Conservation (phyloP, 1,284 basidiomycete species). For the Sparassis latifolia region DNA sequence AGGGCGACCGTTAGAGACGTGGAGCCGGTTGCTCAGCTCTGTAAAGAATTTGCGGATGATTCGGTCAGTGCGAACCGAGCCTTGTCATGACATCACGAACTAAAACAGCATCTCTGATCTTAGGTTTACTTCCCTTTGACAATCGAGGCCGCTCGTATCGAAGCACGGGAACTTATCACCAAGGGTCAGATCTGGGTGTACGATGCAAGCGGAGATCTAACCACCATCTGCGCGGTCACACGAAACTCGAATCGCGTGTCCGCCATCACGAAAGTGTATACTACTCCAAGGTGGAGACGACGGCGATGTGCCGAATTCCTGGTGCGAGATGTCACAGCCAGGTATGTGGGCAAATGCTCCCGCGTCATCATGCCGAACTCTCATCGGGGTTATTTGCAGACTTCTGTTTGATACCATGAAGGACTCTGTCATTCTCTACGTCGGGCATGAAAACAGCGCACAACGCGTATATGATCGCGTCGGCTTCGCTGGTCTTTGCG, state of each 20-base stretch:
- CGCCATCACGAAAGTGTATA: slow-evolving; percentile 47
- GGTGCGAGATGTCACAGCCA: slow-evolving; percentile 36
- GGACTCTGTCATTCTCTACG: slow-evolving; percentile 40
- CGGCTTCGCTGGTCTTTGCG: slow-evolving; percentile 39
- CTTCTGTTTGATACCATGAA: slow-evolving; percentile 31
- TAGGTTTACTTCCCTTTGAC: slow-evolving; percentile 34
- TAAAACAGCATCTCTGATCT: background rate
- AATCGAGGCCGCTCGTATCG: slow-evolving; percentile 27
- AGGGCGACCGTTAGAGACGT: slow-evolving; percentile 29
- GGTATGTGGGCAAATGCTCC: slow-evolving; percentile 22
- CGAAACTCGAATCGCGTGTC: slow-evolving; percentile 37
- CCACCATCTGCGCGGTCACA: slow-evolving; percentile 43
- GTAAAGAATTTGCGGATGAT: slow-evolving; percentile 42
- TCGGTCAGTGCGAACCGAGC: slow-evolving; percentile 29
- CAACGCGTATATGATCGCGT: slow-evolving; percentile 42
- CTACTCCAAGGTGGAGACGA: slow-evolving; percentile 35
- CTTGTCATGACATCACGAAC: background rate
- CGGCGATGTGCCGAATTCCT: slow-evolving; percentile 40
- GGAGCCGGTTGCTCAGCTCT: slow-evolving; percentile 32
- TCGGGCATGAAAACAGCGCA: slow-evolving; percentile 40
- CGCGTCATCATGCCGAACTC: slow-evolving; percentile 7
- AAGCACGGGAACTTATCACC: slow-evolving; percentile 37
- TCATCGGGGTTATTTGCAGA: slow-evolving; percentile 15
- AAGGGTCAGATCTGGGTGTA: slow-evolving; percentile 43
- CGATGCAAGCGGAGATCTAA: slow-evolving; percentile 32